A percentile compares a stretch with the other conserved stretches of the same genome.
Evolutionary conservation across 1,284 basidiomycete genomes (phyloP).

Genomic region (Cryptococcus hybrid): DNA sequence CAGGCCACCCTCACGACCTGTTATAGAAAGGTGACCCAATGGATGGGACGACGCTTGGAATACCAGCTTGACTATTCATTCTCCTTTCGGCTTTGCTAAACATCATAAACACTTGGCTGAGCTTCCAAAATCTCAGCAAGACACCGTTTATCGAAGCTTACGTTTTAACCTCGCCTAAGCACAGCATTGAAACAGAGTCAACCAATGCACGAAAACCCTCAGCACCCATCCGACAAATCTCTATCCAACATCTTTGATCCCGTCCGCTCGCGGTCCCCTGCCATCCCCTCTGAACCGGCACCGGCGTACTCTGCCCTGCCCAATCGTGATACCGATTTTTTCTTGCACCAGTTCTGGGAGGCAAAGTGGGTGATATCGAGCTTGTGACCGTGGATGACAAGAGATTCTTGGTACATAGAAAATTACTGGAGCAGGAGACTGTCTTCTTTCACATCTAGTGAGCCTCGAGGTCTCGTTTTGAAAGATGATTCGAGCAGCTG

Average conservation of each 20-base stretch:
- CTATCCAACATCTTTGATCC: constrained; percentile 21
- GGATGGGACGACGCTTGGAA: no score
- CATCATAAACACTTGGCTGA: no score
- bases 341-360: constrained; percentile 27
- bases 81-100: no score
- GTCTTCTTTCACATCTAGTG: constrained; percentile 47
- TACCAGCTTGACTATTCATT: no score
- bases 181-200: neutral
- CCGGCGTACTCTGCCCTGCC: constrained; percentile 38
- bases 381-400: constrained; percentile 38
- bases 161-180: neutral
- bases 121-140: neutral
- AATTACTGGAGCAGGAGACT: constrained; percentile 36
- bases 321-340: constrained; percentile 30
- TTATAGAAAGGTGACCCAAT: neutral
- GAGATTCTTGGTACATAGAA: constrained; percentile 36
- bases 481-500: neutral
- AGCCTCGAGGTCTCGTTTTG: constrained; percentile 7
- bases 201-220: constrained; percentile 5
- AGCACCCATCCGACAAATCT: constrained; percentile 19
- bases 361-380: constrained; percentile 33
- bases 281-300: constrained; percentile 26
- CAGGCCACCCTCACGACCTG: neutral
- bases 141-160: neutral
- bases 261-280: constrained; percentile 7